Evolutionary conservation across 768 basidiomycete genomes (phyloP).

Genomic region (Amanita polypyramis): DNA sequence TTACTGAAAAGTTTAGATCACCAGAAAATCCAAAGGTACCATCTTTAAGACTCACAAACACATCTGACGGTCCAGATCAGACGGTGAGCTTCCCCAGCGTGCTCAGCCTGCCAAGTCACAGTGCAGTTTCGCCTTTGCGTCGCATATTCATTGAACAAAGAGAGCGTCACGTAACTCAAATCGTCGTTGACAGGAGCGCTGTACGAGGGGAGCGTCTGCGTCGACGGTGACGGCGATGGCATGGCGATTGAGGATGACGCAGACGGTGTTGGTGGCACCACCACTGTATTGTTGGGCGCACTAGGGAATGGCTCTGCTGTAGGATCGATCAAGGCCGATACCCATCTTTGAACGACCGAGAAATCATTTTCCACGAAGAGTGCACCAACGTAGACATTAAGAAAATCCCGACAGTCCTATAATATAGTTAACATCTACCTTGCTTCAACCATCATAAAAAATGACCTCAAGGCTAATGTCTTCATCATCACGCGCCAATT

Average conservation of each 20-base stretch:
- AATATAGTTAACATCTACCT: not conserved
- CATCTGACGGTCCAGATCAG: conserved; percentile 2
- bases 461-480: not conserved
- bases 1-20: not conserved
- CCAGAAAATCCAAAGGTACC: not conserved
- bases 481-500: too few relatives aligned
- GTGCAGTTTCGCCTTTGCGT: not conserved
- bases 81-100: conserved; percentile 1
- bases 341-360: not conserved
- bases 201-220: not conserved
- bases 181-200: not conserved
- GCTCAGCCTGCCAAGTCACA: not conserved
- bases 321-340: conserved; percentile 7
- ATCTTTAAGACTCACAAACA: not conserved
- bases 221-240: not conserved
- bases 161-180: not conserved
- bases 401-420: conserved; percentile 5
- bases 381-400: not conserved
- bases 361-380: not conserved
- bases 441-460: not conserved
- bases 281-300: not conserved
- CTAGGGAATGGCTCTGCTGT: not conserved
- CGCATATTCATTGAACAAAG: conserved; percentile 2
- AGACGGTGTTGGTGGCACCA: not conserved
- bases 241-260: not conserved